phyloP scores from a whole-genome alignment of 139 green algal genomes.

The Trebouxia sp. region DNA sequence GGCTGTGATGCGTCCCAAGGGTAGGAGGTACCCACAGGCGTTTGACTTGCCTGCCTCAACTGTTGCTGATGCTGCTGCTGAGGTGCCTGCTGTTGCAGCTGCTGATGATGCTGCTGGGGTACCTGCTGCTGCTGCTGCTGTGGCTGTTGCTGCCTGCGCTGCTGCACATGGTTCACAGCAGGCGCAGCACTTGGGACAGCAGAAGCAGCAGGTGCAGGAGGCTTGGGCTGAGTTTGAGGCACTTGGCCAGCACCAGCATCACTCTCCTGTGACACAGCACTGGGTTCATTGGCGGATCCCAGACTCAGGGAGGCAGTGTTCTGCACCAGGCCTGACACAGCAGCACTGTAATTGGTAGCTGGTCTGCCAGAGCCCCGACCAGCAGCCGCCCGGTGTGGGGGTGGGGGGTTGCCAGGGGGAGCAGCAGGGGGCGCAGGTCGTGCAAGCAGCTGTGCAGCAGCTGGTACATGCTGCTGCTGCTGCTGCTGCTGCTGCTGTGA shows the following conservation, averaged over 20 bases:
- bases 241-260: not conserved
- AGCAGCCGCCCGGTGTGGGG: not conserved
- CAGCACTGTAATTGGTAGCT: conserved; percentile 7
- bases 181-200: not conserved
- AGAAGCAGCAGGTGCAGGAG: not conserved
- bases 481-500: conserved; percentile 6
- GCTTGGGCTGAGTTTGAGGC: not conserved
- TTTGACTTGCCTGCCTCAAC: not conserved
- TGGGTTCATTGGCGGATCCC: not conserved
- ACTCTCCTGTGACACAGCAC: not conserved
- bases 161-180: not conserved
- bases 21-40: not conserved
- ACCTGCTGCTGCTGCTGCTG: not conserved
- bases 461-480: not conserved
- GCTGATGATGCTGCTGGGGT: not conserved
- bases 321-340: conserved; percentile 10
- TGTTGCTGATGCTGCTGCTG: not conserved
- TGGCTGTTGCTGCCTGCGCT: not conserved
- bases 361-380: not conserved
- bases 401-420: not conserved
- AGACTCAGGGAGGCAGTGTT: not conserved
- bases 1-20: not conserved
- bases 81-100: not conserved
- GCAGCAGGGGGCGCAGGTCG: not conserved
- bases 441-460: not conserved